Evolutionary conservation across 2,329 filamentous ascomycete genomes (phyloP), one percentile per base, ranked within the genome.

Genomic region (Alternaria brassicae): DNA sequence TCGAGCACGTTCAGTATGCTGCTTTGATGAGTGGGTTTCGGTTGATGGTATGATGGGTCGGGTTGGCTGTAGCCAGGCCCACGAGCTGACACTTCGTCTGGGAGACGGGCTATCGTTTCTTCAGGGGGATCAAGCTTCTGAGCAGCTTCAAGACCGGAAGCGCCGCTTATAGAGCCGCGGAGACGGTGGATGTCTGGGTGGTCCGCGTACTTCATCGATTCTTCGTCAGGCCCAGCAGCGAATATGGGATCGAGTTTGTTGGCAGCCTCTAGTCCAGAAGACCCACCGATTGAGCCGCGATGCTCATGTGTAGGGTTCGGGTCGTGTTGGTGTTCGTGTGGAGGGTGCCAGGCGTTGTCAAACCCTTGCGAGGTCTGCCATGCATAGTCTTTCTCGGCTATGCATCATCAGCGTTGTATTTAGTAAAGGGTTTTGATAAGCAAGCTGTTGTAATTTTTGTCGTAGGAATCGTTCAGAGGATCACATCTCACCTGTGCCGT

Each of bases 191-290:
- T 63, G 27, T 41, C 44, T 17, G 60, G 27, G 10, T 56, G 55
- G 9, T 58, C 50, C 23, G 45, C 53, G 30, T 52, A 51, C 25
- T 63, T 60, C 45, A 58, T 65, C 13, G 57, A 61, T 1, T 50
- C 54, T 32, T 55, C 47, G 3, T 55, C 60, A 12, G 34, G 30
- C 4, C 52, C 58, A 9, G 42, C 56, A 9, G 17, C 25, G 7
- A 60, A 65, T n/a, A 62, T 9, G 0, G 66, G 63, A 8, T 68
- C 63, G 10, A 66, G 41, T 28, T 66, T 66, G 10, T 66, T 53
- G 2, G 65, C 63, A 28, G 63, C 42, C 32, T 66, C 51, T 2
- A 66, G 30, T 10, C 25, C 55, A 0, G 59, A 53, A 0, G 55
- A 48, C 10, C 52, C 56, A 8, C 53, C 56, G 28, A 66, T 66